phyloP scores from a whole-genome alignment of 352 stramenopile genomes.

The Phytophthora idaei region DNA sequence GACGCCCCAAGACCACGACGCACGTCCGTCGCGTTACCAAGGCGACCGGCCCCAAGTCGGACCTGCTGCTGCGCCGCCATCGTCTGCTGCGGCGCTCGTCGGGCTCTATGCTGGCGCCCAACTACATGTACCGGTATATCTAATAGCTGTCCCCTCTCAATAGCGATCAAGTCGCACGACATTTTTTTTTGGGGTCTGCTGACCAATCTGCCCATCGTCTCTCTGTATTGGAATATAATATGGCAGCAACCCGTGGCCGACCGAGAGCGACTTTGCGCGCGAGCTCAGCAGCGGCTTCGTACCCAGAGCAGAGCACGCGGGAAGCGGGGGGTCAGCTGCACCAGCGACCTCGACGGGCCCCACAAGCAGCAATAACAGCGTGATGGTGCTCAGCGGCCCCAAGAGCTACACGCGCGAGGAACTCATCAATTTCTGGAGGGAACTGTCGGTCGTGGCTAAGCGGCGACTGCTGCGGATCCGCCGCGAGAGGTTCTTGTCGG shows the following conservation, averaged over 20 bases:
- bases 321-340: constrained; percentile 1
- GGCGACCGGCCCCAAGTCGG: constrained; percentile 35
- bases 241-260: constrained; percentile 40
- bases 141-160: neutral
- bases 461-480: constrained; percentile 72
- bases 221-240: constrained; percentile 11
- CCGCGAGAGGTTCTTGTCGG: constrained; percentile 69
- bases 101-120: constrained; percentile 74
- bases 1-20: constrained; percentile 54
- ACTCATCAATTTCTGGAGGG: constrained; percentile 84
- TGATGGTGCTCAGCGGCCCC: constrained; percentile 36
- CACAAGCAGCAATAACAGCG: constrained; percentile 34
- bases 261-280: constrained; percentile 37
- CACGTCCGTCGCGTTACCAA: constrained; percentile 56
- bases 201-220: neutral
- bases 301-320: constrained; percentile 14
- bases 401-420: constrained; percentile 74
- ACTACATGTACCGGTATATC: constrained; percentile 50
- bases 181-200: neutral
- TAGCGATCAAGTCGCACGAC: constrained; percentile 5
- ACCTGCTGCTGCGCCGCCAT: constrained; percentile 65
- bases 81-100: constrained; percentile 66
- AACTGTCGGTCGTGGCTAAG: constrained; percentile 69
- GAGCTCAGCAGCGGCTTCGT: constrained; percentile 30
- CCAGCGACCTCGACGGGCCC: constrained; percentile 20